Base-by-base conservation (phyloP, 2,329 filamentous ascomycete species). In the Neophaeococcomyces aloes region DNA sequence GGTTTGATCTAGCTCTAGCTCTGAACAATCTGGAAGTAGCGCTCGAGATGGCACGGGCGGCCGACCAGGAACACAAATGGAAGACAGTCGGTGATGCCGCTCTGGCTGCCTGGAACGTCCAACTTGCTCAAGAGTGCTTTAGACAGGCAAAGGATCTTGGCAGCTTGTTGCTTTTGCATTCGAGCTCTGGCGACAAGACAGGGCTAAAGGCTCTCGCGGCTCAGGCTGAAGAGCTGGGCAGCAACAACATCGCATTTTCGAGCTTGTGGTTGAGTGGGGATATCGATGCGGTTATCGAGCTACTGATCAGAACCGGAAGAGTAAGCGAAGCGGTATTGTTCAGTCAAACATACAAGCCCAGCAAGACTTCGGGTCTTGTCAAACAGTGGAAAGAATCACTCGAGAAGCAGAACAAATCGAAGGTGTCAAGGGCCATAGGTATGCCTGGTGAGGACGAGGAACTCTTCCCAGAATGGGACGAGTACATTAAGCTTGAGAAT, bases 11-110 rank as follows among this genome's bases (percentile, higher is more conserved):
- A 17, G 83, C 91, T 0, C 72, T 98, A 25, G 75, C 79, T 2
- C 72, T 98, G 33, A 86, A 82, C 56, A 83, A 91, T 51, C 76
- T 96, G 11, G 76, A 88, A 31, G 84, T 89, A 57, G 89, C 89
- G 1, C 74, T 94, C 2, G 80, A 87, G 48, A 78, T 96, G 39
- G 89, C 91, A 5, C 76, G 80, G 31, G 74, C 83, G 61, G 83
- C 86, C 8, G 83, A 95, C 51, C 84, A 80, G 1, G 91, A 96
- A 62, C 89, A 96, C 67, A 94, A 94, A 67, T 98, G 91, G 91
- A 96, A 96, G 74, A 88, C 79, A 3, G 86, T 98, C 3, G 91
- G 91, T 48, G 91, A 98, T 56, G 84, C 88, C 1, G 91, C 91
- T 1, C 75, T 98, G 31, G 68, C 79, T 7, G 81, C 71, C 1